A percentile compares a stretch with the other conserved stretches of the same genome.
These are phyloP conservation scores for Sporobolomyces pararoseus DNA, from an alignment of 768 basidiomycete genomes.

Conservation along the genomic window DNA sequence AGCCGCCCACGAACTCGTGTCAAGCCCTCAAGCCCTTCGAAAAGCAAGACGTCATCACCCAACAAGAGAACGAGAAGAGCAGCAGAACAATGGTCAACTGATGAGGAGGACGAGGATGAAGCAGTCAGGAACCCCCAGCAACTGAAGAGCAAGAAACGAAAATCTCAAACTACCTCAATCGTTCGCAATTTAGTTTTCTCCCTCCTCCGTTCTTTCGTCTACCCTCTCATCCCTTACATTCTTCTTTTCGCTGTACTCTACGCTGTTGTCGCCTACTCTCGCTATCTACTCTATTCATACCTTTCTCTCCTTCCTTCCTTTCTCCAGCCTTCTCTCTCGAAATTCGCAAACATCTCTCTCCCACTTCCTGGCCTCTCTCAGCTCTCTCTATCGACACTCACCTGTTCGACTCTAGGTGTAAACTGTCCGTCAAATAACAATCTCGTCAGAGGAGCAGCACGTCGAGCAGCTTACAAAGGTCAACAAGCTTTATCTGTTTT, in stretches of 20 bases:
- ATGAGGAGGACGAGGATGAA: not conserved
- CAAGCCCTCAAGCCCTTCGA: not conserved
- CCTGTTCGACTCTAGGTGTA: not conserved
- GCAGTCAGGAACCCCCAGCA: not conserved
- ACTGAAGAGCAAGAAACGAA: not conserved
- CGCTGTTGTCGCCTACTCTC: slow-evolving; percentile 27
- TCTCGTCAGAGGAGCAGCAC: slow-evolving; percentile 22
- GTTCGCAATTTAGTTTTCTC: not conserved
- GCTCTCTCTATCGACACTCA: not conserved
- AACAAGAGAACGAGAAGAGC: not conserved
- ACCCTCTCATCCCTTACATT: slow-evolving; percentile 19
- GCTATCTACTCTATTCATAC: slow-evolving; percentile 12
- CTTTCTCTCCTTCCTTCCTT: slow-evolving; percentile 12
- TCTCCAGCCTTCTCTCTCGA: slow-evolving; percentile 7
- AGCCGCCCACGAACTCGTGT: not conserved
- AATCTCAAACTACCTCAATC: not conserved
- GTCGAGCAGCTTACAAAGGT: slow-evolving; percentile 33
- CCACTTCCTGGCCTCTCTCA: not conserved
- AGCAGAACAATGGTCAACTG: slow-evolving; percentile 2
- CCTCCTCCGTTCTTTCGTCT: slow-evolving; percentile 2
- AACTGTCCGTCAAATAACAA: not conserved
- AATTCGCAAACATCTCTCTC: slow-evolving; percentile 9
- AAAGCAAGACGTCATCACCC: not conserved
- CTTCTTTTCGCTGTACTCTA: slow-evolving; percentile 7
- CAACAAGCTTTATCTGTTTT: slow-evolving; percentile 45